Evolutionary conservation across 441 rosid species (phyloP), one percentile per base, ranked within the genome.

Genomic region (Populus hybrid): DNA sequence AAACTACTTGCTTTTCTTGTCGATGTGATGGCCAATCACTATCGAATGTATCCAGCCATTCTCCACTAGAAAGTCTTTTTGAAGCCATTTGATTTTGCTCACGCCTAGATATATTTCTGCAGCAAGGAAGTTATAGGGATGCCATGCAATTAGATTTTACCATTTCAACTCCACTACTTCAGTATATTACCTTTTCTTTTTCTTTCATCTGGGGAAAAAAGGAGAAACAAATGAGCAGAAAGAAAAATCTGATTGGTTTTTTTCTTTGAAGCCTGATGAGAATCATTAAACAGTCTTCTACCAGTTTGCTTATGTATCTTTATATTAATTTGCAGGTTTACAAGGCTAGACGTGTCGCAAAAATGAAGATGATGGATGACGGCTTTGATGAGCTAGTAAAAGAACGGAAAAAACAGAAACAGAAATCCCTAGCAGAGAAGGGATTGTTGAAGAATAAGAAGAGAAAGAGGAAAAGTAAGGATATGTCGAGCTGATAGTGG

Each of bases 311-410:
- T 19, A 38, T 9, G 46, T 32, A 32, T 32, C 4, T 18, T 35
- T 35, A 32, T 19, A 50, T 7, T 10, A 26, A 73, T 78, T 36
- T 82, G 81, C 88, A 92, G 98, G 88, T 95, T 8, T 90, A 83
- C 81, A 92, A 95, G 87, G 99, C 97, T 7, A 91, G 83, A 80
- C 92, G 94, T 1, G 97, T 91, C 78, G 94, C 97, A 2, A 82
- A 83, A 75, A 92, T 92, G 99, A 95, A 91, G 88, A 90, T 92
- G 92, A 78, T 86, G 84, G 98, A 95, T 28, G 92, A 89, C 53
- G 98, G 98, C 7, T 92, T 91, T 40, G 99, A 95, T 75, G 98
- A 95, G 75, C 91, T 86, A 84, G 88, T 68, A 8, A 90, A 89
- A 63, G 93, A 90, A 78, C 80, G 97, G 72, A 94, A 84, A 80